Conservation (phyloP, 805 yeast species). For the Teunomyces barrocoloradensis region DNA sequence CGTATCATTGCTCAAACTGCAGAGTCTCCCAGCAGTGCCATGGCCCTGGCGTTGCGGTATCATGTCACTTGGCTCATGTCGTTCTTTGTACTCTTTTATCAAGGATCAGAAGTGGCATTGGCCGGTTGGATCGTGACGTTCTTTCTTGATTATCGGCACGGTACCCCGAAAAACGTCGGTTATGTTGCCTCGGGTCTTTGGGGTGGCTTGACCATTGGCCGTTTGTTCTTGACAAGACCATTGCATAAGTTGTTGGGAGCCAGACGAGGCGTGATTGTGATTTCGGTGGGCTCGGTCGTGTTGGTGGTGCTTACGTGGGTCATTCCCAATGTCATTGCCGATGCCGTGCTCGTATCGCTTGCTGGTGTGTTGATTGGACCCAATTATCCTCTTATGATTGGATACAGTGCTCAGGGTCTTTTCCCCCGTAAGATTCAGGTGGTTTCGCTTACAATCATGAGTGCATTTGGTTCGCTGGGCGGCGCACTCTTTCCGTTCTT, state of each 20-base stretch:
- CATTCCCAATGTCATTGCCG: constrained; percentile 41
- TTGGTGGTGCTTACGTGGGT: constrained; percentile 49
- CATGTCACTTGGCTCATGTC: constrained; percentile 49
- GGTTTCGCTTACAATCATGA: constrained; percentile 48
- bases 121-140: constrained; percentile 74
- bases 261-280: constrained; percentile 41
- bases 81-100: constrained; percentile 55
- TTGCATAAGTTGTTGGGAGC: constrained; percentile 42
- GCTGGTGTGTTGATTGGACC: constrained; percentile 69
- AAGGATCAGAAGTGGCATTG: constrained; percentile 67
- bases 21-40: constrained; percentile 21
- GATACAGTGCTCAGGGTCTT: constrained; percentile 38
- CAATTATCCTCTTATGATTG: constrained; percentile 53
- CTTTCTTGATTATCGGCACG: constrained; percentile 52
- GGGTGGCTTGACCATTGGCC: constrained; percentile 67
- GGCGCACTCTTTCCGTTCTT: constrained; percentile 57
- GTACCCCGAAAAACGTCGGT: constrained; percentile 48
- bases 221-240: constrained; percentile 48
- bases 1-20: neutral
- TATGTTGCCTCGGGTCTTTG: constrained; percentile 69
- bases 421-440: constrained; percentile 53
- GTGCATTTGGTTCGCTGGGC: constrained; percentile 57
- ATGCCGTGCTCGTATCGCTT: constrained; percentile 46
- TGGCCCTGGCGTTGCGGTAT: constrained; percentile 39
- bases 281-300: constrained; percentile 31